Evolutionary conservation across 352 stramenopile genomes (phyloP), one percentile per base, ranked within the genome.

Genomic region (Phytophthora constricta): DNA sequence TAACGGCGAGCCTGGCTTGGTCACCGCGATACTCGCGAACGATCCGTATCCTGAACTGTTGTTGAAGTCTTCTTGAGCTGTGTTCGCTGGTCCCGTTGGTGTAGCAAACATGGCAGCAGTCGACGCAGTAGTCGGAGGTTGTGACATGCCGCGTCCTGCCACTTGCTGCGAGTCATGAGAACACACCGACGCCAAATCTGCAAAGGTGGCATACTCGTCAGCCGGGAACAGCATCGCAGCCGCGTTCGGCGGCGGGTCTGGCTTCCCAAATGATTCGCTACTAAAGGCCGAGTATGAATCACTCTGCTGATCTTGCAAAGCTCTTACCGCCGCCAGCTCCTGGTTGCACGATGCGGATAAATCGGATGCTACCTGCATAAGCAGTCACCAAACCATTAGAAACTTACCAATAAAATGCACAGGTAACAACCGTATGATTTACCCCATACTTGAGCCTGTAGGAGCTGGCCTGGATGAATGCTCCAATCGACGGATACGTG

Each of bases 281-380:
- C 80, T 90, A 49, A 92, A 92, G 11, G 78, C 74, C n/a, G 80
- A 82, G 67, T 92, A 92, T 27, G 74, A 77, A 54, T 86, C 77
- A 51, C 70, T 82, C 39, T 82, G 76, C 10, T 80, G 76, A 45
- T 87, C 76, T 31, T 79, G 70, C n/a, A 75, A 43, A 22, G 72
- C 63, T 61, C 76, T 70, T 26, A 85, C 70, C 2, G 63, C 51
- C 1, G 74, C 79, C 3, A 89, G 62, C 26, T 90, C 77, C n/a
- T 76, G 58, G 43, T 92, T 90, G 39, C 84, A 92, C 10, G 61
- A 75, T 4, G 51, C 62, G n/a, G 84, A 70, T 14, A 94, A 69
- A 22, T 70, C 48, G 0, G 84, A 94, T 11, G 81, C 55, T 10
- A 91, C 67, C 80, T 91, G 26, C 10, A 53, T 7, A 33, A 63